Evolutionary conservation across 306 rosid species (phyloP).

Genomic region (Inga leiocalycina): DNA sequence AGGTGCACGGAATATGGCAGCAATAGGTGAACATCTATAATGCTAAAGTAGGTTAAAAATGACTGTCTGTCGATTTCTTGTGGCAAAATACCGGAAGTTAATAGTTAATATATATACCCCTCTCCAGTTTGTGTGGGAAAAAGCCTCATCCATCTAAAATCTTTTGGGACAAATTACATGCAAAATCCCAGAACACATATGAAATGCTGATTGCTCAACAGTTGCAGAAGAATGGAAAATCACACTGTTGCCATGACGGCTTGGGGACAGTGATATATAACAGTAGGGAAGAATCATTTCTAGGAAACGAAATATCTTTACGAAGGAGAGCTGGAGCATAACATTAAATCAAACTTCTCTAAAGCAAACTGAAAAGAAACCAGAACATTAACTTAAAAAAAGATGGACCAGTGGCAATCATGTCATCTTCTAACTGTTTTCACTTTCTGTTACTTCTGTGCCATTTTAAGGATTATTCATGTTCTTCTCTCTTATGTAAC

Average conservation of each 20-base stretch:
- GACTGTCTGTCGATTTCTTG: not conserved
- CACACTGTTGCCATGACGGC: not conserved
- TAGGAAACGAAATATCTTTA: not conserved
- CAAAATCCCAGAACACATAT: slow-evolving; percentile 2
- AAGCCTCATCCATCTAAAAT: slow-evolving; percentile 9
- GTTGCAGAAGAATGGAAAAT: not conserved
- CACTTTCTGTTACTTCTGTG: not conserved
- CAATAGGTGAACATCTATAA: not conserved
- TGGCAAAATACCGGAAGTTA: slow-evolving; percentile 1
- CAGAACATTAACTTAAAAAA: slow-evolving; percentile 15
- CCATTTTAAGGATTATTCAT: not conserved
- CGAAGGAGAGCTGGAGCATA: not conserved
- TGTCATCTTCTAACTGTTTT: not conserved
- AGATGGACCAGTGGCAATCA: slow-evolving; percentile 13
- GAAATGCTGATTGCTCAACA: slow-evolving; percentile 1
- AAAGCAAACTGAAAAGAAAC: slow-evolving; percentile 16
- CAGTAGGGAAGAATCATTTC: not conserved
- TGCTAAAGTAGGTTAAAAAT: slow-evolving; percentile 9
- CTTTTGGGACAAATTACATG: not conserved
- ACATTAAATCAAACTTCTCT: not conserved
- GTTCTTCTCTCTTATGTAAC: not conserved
- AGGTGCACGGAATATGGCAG: slow-evolving; percentile 14
- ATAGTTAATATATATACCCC: not conserved
- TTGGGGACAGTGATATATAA: not conserved
- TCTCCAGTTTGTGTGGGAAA: slow-evolving; percentile 16